These are phyloP conservation scores for Saccharomyces hybrid DNA, from an alignment of 1,139 yeast genomes.

Conservation along the genomic window DNA sequence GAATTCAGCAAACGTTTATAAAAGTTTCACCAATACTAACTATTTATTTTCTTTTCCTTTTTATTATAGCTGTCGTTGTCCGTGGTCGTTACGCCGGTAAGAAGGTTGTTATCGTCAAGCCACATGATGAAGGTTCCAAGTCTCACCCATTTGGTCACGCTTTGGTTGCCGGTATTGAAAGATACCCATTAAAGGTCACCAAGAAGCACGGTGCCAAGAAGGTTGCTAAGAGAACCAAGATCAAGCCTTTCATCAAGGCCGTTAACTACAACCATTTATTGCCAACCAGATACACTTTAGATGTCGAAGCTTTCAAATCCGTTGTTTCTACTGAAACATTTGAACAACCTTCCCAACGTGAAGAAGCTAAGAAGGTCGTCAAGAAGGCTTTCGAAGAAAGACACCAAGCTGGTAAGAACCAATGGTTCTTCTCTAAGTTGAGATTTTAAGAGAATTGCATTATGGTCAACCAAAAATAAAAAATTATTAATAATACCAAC, in stretches of 20 bases:
- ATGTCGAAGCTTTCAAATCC: constrained; percentile 90
- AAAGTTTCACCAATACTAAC: neutral
- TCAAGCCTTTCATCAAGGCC: constrained; percentile 98
- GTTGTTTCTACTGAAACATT: constrained; percentile 89
- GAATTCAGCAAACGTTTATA: neutral
- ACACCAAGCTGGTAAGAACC: constrained; percentile 99
- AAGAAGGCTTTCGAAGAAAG: constrained; percentile 99
- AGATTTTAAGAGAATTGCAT: constrained; percentile 58
- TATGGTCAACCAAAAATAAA: constrained; percentile 1
- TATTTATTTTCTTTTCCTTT: neutral
- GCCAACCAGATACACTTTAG: constrained; percentile 99
- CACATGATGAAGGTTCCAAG: constrained; percentile 99
- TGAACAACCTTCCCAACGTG: constrained; percentile 97
- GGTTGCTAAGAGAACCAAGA: constrained; percentile 94
- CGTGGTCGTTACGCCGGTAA: constrained; percentile 99
- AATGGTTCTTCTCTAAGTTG: constrained; percentile 99
- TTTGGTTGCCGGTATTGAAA: constrained; percentile 98
- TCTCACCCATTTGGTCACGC: constrained; percentile 99
- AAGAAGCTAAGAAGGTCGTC: constrained; percentile 97
- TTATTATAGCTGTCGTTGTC: constrained; percentile 80
- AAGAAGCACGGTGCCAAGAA: constrained; percentile 94
- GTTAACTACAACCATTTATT: constrained; percentile 99
- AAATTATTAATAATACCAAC: neutral
- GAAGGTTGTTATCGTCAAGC: constrained; percentile 98
- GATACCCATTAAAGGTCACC: constrained; percentile 96